Conservation (phyloP, 2,329 filamentous ascomycete species). For the Trichoderma sp. region DNA sequence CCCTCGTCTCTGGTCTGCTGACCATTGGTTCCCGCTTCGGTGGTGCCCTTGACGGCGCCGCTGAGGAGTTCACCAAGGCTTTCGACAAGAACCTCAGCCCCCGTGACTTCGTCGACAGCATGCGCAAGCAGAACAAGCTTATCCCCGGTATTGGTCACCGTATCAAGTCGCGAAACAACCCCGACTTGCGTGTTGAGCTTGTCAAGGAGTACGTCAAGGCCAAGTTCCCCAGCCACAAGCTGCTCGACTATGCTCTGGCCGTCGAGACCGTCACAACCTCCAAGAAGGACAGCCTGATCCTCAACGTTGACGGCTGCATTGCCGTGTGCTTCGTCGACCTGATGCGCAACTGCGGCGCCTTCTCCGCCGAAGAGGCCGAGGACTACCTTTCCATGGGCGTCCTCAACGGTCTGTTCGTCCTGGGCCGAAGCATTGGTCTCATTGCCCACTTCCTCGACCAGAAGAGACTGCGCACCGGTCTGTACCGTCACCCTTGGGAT, state of each 20-base stretch:
- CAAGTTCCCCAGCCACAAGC: conserved; percentile 96
- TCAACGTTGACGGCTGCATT: conserved; percentile 97
- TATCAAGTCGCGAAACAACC: conserved; percentile 99
- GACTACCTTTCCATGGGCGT: conserved; percentile 99
- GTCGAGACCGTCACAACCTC: conserved; percentile 98
- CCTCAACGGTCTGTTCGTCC: conserved; percentile 97
- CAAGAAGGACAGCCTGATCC: conserved; percentile 99
- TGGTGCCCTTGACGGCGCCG: conserved; percentile 95
- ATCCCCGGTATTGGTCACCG: conserved; percentile 99
- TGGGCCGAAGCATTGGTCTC: conserved; percentile 94
- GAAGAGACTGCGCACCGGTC: conserved; percentile 96
- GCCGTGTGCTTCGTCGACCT: conserved; percentile 99
- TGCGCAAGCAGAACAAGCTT: conserved; percentile 99
- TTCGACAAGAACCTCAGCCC: conserved; percentile 98
- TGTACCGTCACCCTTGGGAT: conserved; percentile 99
- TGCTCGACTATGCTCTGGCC: conserved; percentile 96
- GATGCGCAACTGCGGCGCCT: conserved; percentile 95
- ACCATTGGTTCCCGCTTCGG: conserved; percentile 98
- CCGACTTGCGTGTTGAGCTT: conserved; percentile 97
- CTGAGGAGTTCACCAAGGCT: conserved; percentile 97
- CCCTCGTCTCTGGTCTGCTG: conserved; percentile 91
- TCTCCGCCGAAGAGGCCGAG: conserved; percentile 93
- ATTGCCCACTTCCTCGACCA: conserved; percentile 99
- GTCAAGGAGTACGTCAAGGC: conserved; percentile 98
- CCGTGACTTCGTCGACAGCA: conserved; percentile 97